Percentiles rank a stretch among this genome's conserved stretches.
These are phyloP conservation scores for Trichoderma endophyticum DNA, from an alignment of 2,329 filamentous ascomycete species.

Conservation along the genomic window DNA sequence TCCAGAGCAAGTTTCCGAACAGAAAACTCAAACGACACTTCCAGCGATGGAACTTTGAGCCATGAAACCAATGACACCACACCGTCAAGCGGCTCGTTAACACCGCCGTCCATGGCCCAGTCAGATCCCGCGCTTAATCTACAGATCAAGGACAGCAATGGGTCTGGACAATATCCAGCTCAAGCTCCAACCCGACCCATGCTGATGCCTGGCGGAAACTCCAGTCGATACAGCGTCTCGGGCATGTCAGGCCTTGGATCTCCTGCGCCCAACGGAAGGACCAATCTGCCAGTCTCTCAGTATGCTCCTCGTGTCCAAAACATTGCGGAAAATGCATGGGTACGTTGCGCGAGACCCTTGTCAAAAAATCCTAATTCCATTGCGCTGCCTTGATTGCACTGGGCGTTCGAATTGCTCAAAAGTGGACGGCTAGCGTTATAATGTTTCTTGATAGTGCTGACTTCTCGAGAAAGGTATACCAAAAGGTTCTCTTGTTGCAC, in stretches of 20 bases:
- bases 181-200: slow-evolving; percentile 36
- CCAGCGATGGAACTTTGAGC: slow-evolving; percentile 56
- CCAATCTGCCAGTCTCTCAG: slow-evolving; percentile 63
- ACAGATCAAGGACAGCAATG: slow-evolving; percentile 49
- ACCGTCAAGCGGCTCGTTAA: slow-evolving; percentile 66
- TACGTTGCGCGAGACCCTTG: slow-evolving; percentile 44
- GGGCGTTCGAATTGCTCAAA: background rate
- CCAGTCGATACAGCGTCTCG: slow-evolving; percentile 61
- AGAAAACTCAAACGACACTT: slow-evolving; percentile 58
- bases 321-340: slow-evolving; percentile 79
- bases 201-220: slow-evolving; percentile 37
- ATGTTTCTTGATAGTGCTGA: slow-evolving; percentile 5
- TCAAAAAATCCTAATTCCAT: background rate
- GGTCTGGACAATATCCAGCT: slow-evolving; percentile 18
- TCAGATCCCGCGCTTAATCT: slow-evolving; percentile 64
- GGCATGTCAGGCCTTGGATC: slow-evolving; percentile 61
- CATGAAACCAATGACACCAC: slow-evolving; percentile 59
- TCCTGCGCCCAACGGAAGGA: slow-evolving; percentile 52
- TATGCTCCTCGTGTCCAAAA: slow-evolving; percentile 80
- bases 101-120: slow-evolving; percentile 69
- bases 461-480: slow-evolving; percentile 68
- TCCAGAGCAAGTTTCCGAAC: slow-evolving; percentile 72
- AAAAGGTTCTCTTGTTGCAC: slow-evolving; percentile 80
- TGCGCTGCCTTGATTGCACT: background rate
- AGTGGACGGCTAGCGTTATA: background rate